Conservation (phyloP, 345 rosid species). For the Nephelium lappaceum region DNA sequence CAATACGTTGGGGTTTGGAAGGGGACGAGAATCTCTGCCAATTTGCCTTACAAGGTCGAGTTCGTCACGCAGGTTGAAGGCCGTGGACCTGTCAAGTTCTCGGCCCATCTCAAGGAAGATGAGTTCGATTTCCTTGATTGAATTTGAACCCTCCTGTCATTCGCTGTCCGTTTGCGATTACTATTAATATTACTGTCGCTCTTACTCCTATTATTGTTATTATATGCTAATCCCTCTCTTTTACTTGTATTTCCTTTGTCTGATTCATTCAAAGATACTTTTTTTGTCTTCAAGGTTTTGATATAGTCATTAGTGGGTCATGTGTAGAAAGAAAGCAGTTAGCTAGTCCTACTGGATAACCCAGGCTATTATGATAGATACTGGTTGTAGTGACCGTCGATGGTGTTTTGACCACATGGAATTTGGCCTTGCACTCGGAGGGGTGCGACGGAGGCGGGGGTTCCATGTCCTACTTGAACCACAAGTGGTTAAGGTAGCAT, state of each 20-base stretch:
- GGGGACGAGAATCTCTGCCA: constrained; percentile 81
- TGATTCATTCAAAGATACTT: neutral
- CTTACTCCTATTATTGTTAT: neutral
- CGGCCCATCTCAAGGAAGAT: constrained; percentile 82
- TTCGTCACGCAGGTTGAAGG: constrained; percentile 63
- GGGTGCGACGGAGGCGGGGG: too few species aligned
- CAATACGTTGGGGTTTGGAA: constrained; percentile 71
- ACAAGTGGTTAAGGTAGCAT: too few species aligned
- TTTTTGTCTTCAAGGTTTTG: neutral
- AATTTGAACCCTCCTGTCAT: neutral
- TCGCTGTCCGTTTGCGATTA: too few species aligned
- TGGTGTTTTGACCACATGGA: too few species aligned
- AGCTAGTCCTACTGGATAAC: neutral
- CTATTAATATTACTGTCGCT: constrained; percentile 1
- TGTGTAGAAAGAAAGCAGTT: neutral
- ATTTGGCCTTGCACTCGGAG: too few species aligned
- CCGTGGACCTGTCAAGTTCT: constrained; percentile 81
- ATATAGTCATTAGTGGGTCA: neutral
- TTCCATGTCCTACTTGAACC: too few species aligned
- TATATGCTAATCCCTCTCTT: neutral
- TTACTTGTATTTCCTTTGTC: neutral
- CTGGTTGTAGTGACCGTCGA: too few species aligned
- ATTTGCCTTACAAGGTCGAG: constrained; percentile 79
- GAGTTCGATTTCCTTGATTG: constrained; percentile 71
- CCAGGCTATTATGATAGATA: neutral